Evolutionary conservation across 805 yeast genomes (phyloP).

Genomic region (Groenewaldozyma tartarivorans): DNA sequence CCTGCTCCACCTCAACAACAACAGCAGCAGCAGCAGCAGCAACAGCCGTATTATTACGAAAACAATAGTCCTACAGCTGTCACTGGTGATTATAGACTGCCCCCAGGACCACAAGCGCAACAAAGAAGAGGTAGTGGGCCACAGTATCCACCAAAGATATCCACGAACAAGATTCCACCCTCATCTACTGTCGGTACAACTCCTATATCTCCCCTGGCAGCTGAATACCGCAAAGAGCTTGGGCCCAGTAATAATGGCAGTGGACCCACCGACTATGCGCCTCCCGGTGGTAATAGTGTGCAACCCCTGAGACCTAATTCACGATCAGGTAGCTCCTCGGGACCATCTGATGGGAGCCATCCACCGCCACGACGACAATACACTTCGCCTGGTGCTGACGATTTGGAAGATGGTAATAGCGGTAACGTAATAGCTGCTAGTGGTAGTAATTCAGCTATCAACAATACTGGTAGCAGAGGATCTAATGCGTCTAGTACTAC

Average conservation of each 20-base stretch:
- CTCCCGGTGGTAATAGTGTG: background rate
- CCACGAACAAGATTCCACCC: conserved; percentile 18
- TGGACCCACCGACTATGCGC: background rate
- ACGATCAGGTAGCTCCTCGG: background rate
- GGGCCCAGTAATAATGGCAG: background rate
- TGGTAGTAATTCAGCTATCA: background rate
- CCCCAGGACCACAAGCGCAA: conserved; percentile 6
- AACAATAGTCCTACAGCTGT: background rate
- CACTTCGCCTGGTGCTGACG: background rate
- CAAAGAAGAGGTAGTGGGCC: background rate
- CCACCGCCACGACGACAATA: conserved; percentile 4
- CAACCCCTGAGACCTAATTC: background rate
- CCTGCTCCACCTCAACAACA: conserved; percentile 5
- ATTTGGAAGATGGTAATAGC: background rate
- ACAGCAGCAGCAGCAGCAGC: background rate
- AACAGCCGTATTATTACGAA: background rate
- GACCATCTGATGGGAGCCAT: background rate
- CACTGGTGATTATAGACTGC: background rate
- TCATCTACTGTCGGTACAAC: conserved; percentile 13
- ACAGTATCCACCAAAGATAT: conserved; percentile 10
- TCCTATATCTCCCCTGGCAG: conserved; percentile 15
- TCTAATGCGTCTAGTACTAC: background rate
- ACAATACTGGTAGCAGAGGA: background rate
- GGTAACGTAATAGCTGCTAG: background rate
- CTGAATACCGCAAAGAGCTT: conserved; percentile 15